Evolutionary conservation across 164 flowering plant genomes (phyloP), one percentile per base, ranked within the genome.

Genomic region (Vitis amurensis): DNA sequence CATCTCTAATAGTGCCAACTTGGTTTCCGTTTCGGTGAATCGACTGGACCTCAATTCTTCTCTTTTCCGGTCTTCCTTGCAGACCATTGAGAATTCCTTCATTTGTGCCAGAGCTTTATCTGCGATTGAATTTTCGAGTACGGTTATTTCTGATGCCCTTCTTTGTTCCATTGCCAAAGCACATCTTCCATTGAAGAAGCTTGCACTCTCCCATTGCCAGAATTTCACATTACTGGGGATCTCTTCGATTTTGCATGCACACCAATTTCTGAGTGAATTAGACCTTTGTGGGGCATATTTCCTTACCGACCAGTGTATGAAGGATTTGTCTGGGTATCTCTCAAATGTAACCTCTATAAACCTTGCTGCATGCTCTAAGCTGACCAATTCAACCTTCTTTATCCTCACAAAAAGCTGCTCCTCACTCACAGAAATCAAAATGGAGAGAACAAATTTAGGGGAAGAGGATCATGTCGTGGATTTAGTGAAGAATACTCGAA

Each of bases 391-490:
- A 2, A 71, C 85, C 14, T 73, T 88, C 64, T 83, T 72, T 62
- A 67, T 63, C 30, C 71, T 90, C 11, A 30, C 70, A 0, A 80
- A 55, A 53, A 75, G 61, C 59, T 87, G 90, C 65, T 77, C 73
- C 30, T 58, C 27, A 19, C 70, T 86, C 3, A 72, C 68, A 47
- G 75, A 72, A n/a, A 69, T 88, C 19, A 62, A 71, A 17, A 87
- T 88, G 91, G 82, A 79, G 73, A 59, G 72, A 19, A 82, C 91
- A 2, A 70, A 72, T 64, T 49, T 88, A 0, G 91, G 89, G 8
- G 59, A 51, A 16, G 74, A 73, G 37, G 74, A 68, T 1, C 63
- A 23, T 37, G 0, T 55, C 4, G 50, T 30, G 4, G 72, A 63
- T 47, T 51, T 66, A 10, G 69, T 16, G 3, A 72, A 62, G 44